Evolutionary conservation across 2,329 filamentous ascomycete species (phyloP), one percentile per base, ranked within the genome.

Genomic region (Neospermospora avenae): DNA sequence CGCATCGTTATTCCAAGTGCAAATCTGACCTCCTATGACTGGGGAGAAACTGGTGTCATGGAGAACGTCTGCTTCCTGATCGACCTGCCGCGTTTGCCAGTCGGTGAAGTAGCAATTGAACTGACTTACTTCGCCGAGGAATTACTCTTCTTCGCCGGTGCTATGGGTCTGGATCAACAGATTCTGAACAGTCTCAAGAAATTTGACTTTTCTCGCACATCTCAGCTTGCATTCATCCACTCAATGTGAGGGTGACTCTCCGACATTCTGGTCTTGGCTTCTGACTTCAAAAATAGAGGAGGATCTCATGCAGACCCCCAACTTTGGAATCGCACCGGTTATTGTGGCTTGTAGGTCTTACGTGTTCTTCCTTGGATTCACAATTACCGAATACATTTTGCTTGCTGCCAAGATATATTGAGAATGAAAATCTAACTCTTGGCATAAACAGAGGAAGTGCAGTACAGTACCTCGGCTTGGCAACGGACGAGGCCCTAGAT

Each of bases 61-160:
- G 93, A 97, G 74, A 97, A 96, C 74, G 87, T 87, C 68, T 85
- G 93, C 7, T 98, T 96, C 72, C 72, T 98, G n/a, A 93, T 99
- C 65, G 95, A 99, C 72, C 82, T 98, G 8, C 93, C 95, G 5
- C 80, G 83, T 42, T 72, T 63, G 67, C 46, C 65, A 5, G 46
- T 60, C 13, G 59, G 65, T 2, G 14, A 41, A 14, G 20, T 22
- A n/a, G 20, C 44, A 8, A 64, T 69, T 1, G 67, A 69, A 0
- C 57, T 70, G 2, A 82, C 84, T 0, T 59, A 71, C 3, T 97
- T 96, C 71, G 84, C 84, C 20, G 80, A 84, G 60, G 88, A 93
- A 42, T 77, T 97, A 25, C 73, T 82, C 22, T 82, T 84, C 69
- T 96, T 95, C 69, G 76, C 96, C 3, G 75, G 78, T 59, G 87